phyloP scores from a whole-genome alignment of 805 yeast species.

The Grigorovia yakushimaensis region DNA sequence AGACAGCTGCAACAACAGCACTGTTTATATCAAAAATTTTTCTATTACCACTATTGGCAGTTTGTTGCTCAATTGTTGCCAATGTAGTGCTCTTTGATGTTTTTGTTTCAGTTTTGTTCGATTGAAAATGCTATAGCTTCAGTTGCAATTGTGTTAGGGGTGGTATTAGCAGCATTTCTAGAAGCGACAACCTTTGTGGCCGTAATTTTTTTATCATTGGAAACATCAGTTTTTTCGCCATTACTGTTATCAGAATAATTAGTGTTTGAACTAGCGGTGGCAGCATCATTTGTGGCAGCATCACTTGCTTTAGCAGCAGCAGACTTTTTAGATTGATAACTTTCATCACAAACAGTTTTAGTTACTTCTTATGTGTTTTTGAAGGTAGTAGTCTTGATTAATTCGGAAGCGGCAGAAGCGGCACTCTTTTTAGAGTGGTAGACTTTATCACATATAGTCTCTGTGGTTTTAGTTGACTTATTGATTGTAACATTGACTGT shows the following conservation, averaged over 20 bases:
- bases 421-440: constrained; percentile 8
- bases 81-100: no score
- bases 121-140: neutral
- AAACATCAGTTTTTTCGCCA: neutral
- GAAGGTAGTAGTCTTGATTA: constrained; percentile 2
- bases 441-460: constrained; percentile 11
- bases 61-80: no score
- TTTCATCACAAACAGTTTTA: constrained; percentile 8
- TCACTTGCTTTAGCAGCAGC: neutral
- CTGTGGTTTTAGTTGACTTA: constrained; percentile 3
- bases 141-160: constrained; percentile 1
- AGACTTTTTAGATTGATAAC: constrained; percentile 5
- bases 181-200: neutral
- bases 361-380: constrained; percentile 1
- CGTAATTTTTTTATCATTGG: neutral
- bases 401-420: constrained; percentile 3
- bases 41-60: constrained; percentile 7
- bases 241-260: neutral
- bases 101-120: no score
- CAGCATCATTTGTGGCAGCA: neutral
- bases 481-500: neutral
- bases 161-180: neutral
- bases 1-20: constrained; percentile 8
- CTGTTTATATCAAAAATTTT: constrained; percentile 7
- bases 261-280: neutral